A percentile compares a stretch with the other conserved stretches of the same genome.
Conservation (phyloP, 495 filamentous ascomycete genomes). For the Aspergillus heteromorphus region DNA sequence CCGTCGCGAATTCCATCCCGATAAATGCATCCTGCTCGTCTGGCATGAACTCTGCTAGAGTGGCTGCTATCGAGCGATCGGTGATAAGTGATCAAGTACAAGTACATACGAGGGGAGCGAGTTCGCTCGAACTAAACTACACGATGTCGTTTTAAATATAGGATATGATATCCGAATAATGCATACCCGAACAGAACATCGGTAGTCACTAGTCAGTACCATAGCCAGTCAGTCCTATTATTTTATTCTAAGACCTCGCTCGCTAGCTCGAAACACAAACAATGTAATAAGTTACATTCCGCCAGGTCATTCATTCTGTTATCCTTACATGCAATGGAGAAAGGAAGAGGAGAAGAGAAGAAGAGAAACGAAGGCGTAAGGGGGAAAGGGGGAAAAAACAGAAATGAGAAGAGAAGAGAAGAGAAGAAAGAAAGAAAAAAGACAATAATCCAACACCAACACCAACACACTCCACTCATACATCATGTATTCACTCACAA, state of each 20-base stretch:
- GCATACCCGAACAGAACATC: not conserved
- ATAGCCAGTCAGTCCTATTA: too few species aligned
- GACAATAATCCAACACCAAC: not conserved
- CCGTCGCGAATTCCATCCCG: too few species aligned
- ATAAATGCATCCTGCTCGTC: too few species aligned
- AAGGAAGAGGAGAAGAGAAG: not conserved
- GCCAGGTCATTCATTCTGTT: not conserved
- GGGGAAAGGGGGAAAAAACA: conserved; percentile 1
- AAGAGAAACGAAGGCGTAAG: conserved; percentile 2
- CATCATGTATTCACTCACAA: not conserved
- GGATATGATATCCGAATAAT: not conserved
- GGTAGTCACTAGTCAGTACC: too few species aligned
- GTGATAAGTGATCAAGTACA: too few species aligned
- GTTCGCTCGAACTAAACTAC: too few species aligned
- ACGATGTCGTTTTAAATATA: too few species aligned
- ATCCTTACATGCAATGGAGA: not conserved
- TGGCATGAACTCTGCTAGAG: too few species aligned
- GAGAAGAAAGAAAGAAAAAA: conserved; percentile 2
- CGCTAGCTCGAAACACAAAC: not conserved
- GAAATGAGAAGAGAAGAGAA: conserved; percentile 2
- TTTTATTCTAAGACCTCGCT: not conserved
- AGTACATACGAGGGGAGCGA: too few species aligned
- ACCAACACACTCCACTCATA: too few species aligned
- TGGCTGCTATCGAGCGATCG: too few species aligned
- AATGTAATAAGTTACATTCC: not conserved